A percentile compares a stretch with the other conserved stretches of the same genome.
Evolutionary conservation across 2,329 filamentous ascomycete genomes (phyloP).

Genomic region (Rosellinia necatrix): DNA sequence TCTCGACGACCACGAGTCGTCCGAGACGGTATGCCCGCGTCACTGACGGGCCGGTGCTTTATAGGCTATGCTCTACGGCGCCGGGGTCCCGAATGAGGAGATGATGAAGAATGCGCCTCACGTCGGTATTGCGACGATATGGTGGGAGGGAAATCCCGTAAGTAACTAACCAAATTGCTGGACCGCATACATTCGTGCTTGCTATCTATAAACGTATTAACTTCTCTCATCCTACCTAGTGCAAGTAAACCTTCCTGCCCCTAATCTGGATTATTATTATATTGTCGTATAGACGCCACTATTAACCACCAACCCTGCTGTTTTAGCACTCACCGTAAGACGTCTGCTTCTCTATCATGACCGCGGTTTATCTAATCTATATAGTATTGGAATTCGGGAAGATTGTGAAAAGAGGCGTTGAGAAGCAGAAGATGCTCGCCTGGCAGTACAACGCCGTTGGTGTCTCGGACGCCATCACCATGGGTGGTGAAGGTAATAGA

Average conservation of each 20-base stretch:
- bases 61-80: slow-evolving; percentile 92
- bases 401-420: slow-evolving; percentile 80
- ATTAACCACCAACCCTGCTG: slow-evolving; percentile 13
- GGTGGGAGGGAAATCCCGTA: slow-evolving; percentile 96
- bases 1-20: background rate
- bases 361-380: slow-evolving; percentile 15
- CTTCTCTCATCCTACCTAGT: slow-evolving; percentile 24
- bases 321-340: slow-evolving; percentile 40
- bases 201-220: too few species aligned
- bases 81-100: slow-evolving; percentile 80
- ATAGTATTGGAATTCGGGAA: slow-evolving; percentile 84
- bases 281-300: too few species aligned
- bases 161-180: slow-evolving; percentile 41
- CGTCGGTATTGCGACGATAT: slow-evolving; percentile 87
- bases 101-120: slow-evolving; percentile 91
- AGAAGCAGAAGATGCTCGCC: slow-evolving; percentile 83
- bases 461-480: slow-evolving; percentile 89
- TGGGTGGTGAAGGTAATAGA: slow-evolving; percentile 80
- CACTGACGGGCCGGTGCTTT: background rate
- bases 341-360: background rate
- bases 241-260: slow-evolving; percentile 40
- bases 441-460: slow-evolving; percentile 96
- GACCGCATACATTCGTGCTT: too few species aligned
- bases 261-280: too few species aligned
- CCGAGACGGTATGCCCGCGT: background rate